phyloP scores from a whole-genome alignment of 805 yeast species.

The Lipomyces lipofer region DNA sequence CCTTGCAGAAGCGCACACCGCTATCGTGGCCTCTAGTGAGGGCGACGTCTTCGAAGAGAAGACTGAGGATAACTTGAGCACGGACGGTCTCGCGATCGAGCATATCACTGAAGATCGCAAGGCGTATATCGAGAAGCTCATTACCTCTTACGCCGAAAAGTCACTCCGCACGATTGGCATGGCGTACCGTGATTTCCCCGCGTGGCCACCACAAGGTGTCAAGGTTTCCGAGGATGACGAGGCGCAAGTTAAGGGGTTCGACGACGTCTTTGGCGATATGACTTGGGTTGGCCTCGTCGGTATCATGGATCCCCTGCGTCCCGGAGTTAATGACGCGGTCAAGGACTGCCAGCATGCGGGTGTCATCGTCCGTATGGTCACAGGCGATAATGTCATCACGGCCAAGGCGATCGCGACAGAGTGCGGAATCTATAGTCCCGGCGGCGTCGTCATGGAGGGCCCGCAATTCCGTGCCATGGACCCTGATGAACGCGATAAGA shows the following conservation, averaged over 20 bases:
- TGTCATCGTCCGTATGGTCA: conserved; percentile 94
- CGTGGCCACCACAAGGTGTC: conserved; percentile 70
- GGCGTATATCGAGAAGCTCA: conserved; percentile 44
- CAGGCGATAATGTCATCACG: conserved; percentile 92
- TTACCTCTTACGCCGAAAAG: conserved; percentile 63
- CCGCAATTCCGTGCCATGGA: conserved; percentile 76
- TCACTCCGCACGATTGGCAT: conserved; percentile 89
- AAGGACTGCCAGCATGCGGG: conserved; percentile 85
- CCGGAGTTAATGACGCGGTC: conserved; percentile 89
- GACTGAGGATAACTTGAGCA: conserved; percentile 29
- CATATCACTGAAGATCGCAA: conserved; percentile 5
- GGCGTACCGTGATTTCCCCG: conserved; percentile 69
- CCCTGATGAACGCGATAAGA: conserved; percentile 52
- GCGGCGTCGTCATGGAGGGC: conserved; percentile 81
- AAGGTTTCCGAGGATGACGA: conserved; percentile 29
- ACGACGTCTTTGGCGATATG: conserved; percentile 39
- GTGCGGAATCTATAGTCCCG: conserved; percentile 71
- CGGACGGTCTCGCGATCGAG: conserved; percentile 28
- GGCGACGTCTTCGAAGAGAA: conserved; percentile 31
- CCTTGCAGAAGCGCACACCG: conserved; percentile 44
- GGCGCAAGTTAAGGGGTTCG: conserved; percentile 26
- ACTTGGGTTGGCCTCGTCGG: conserved; percentile 78
- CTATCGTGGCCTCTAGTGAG: conserved; percentile 31
- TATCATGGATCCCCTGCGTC: conserved; percentile 90
- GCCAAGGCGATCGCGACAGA: conserved; percentile 87